Evolutionary conservation across 768 basidiomycete species (phyloP).

Genomic region (Antrodiella citrinella): DNA sequence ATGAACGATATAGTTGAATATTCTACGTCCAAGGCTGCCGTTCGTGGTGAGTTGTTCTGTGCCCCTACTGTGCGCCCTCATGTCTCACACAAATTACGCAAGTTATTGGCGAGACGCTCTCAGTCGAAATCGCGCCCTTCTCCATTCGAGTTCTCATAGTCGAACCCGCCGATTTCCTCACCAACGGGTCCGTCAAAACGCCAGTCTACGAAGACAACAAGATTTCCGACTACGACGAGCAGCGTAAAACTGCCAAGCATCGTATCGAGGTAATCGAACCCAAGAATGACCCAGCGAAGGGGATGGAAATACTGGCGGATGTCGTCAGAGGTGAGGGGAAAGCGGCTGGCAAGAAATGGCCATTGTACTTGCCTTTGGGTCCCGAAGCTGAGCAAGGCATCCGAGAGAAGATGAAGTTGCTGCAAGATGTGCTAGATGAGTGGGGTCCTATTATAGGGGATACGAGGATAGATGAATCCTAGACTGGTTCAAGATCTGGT

Average conservation of each 20-base stretch:
- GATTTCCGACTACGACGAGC: constrained; percentile 1
- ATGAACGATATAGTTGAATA: constrained; percentile 14
- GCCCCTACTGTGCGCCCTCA: neutral
- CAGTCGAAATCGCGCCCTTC: constrained; percentile 7
- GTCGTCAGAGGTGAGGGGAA: constrained; percentile 23
- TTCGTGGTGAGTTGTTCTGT: constrained; percentile 15
- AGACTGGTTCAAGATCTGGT: neutral
- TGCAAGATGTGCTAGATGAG: constrained; percentile 37
- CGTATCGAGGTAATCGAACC: constrained; percentile 22
- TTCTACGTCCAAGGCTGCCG: constrained; percentile 19
- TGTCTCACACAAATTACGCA: neutral
- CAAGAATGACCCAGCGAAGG: constrained; percentile 20
- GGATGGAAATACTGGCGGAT: constrained; percentile 20
- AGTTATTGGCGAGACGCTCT: constrained; percentile 15
- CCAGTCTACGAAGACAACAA: constrained; percentile 33
- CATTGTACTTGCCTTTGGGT: constrained; percentile 37
- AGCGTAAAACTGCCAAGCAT: constrained; percentile 18
- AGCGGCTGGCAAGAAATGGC: constrained; percentile 33
- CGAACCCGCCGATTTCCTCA: constrained; percentile 49
- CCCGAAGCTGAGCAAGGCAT: constrained; percentile 43
- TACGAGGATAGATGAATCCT: neutral
- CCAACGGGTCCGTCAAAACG: constrained; percentile 39
- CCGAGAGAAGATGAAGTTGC: constrained; percentile 32
- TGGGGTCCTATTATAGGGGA: constrained; percentile 31
- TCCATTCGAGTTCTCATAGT: constrained; percentile 26